phyloP scores from a whole-genome alignment of 1,139 yeast species.

The Pneumocystis murina region DNA sequence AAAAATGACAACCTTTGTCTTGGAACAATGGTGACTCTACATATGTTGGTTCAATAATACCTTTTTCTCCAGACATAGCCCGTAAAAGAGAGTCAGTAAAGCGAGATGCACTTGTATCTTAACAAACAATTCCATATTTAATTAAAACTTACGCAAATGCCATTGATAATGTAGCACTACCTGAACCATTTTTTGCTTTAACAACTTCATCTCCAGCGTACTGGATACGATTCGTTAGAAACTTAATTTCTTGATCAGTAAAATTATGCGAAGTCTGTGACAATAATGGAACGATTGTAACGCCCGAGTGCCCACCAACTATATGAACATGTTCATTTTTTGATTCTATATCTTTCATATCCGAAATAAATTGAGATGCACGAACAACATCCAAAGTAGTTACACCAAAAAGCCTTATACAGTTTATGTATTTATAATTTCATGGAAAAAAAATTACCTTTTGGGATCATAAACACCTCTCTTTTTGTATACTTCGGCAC shows the following conservation, averaged over 20 bases:
- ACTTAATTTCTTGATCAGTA: conserved; percentile 43
- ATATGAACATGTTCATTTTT: conserved; percentile 37
- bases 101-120: conserved; percentile 14
- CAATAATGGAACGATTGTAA: conserved; percentile 89
- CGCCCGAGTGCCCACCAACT: conserved; percentile 97
- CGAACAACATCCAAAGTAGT: conserved; percentile 92
- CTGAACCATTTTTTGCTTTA: conserved; percentile 96
- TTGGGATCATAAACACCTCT: conserved; percentile 81
- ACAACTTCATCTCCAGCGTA: conserved; percentile 99
- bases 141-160: conserved; percentile 84
- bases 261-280: conserved; percentile 47
- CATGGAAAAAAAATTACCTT: conserved; percentile 20
- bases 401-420: conserved; percentile 64
- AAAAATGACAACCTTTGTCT: conserved; percentile 74
- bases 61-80: conserved; percentile 36
- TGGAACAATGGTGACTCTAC: conserved; percentile 46
- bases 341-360: conserved; percentile 44
- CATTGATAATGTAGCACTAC: conserved; percentile 97
- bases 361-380: conserved; percentile 80
- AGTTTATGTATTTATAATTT: neutral
- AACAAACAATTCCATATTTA: neutral
- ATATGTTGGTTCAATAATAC: conserved; percentile 44
- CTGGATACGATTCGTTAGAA: conserved; percentile 82
- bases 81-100: conserved; percentile 34
- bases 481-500: conserved; percentile 80